Conservation (phyloP, 176 grass and related monocot genomes). For the Triticum aestivum region IWGSC_CS_RefSeq_v2.1 NC_057796.1:317883441-317883940, state of each 20-base stretch:
- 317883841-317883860: background rate
- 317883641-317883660: background rate
- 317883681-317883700: constrained; percentile 1
- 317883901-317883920: background rate
- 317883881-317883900: background rate
- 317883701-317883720: constrained; percentile 18
- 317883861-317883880: background rate
- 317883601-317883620: background rate
- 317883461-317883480: constrained; percentile 23
- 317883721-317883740: constrained; percentile 27
- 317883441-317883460: background rate
- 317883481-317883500: background rate
- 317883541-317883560: background rate
- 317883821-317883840: constrained; percentile 1
- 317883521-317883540: background rate
- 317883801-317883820: constrained; percentile 30
- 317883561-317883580: too few relatives aligned
- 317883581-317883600: background rate
- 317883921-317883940: background rate
- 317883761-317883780: background rate
- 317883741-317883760: constrained; percentile 35
- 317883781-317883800: constrained; percentile 29
- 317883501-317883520: constrained; percentile 44
- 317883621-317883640: background rate
- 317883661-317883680: too few relatives aligned